Conservation (phyloP, 257 asterid genomes). For the Fraxinus quadrangulata region DNA sequence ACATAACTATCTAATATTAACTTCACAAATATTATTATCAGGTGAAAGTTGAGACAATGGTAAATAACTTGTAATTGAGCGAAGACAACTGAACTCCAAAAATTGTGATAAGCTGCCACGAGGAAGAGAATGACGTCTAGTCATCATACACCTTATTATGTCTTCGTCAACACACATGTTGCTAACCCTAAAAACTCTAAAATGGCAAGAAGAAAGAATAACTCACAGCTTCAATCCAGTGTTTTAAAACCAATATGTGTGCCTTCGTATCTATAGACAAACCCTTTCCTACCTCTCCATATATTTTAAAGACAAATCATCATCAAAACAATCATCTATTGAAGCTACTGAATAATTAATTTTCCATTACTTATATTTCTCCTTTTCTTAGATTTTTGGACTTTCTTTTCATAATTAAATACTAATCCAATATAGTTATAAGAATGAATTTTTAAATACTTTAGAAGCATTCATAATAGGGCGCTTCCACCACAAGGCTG, state of each 20-base stretch:
- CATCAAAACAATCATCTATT: slow-evolving; percentile 24
- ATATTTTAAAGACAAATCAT: slow-evolving; percentile 10
- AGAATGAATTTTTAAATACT: slow-evolving; percentile 39
- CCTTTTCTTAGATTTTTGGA: neutral
- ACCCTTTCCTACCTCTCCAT: slow-evolving; percentile 87
- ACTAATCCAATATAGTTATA: neutral
- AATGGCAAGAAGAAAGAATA: neutral
- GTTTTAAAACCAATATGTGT: slow-evolving; percentile 83
- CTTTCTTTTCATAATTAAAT: neutral
- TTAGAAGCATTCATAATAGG: slow-evolving; percentile 68
- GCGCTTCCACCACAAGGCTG: slow-evolving; percentile 85
- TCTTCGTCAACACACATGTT: too few species aligned
- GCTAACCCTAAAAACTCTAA: too few species aligned
- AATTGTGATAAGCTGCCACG: too few species aligned
- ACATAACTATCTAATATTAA: neutral
- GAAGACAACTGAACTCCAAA: neutral
- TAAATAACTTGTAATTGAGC: too few species aligned
- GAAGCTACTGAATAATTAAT: slow-evolving; percentile 7
- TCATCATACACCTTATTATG: too few species aligned
- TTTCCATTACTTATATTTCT: neutral
- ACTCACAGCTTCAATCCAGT: slow-evolving; percentile 97
- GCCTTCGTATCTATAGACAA: slow-evolving; percentile 72
- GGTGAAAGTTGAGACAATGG: too few species aligned
- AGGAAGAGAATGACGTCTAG: too few species aligned
- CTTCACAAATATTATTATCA: too few species aligned